These are phyloP conservation scores for Ascochyta fabae DNA, from an alignment of 2,329 filamentous ascomycete genomes.

Conservation along the genomic window DNA sequence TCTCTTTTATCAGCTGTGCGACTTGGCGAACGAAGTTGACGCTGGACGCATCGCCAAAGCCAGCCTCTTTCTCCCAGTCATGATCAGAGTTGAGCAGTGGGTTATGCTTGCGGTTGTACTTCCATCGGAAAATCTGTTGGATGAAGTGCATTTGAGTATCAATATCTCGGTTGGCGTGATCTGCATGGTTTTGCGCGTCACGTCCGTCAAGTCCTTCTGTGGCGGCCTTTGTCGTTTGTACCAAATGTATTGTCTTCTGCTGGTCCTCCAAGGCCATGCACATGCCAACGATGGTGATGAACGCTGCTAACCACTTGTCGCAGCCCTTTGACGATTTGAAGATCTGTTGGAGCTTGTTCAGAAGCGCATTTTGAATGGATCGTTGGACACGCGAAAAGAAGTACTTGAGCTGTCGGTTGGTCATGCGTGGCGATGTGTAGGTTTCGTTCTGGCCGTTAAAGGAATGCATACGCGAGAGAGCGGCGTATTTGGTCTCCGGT, in stretches of 20 bases:
- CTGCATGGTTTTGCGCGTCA: constrained; percentile 44
- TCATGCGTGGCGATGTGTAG: constrained; percentile 54
- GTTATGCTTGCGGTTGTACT: constrained; percentile 54
- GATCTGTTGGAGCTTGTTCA: constrained; percentile 56
- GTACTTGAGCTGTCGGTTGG: constrained; percentile 58
- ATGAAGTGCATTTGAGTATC: constrained; percentile 55
- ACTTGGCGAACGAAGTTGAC: constrained; percentile 49
- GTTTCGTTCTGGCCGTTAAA: constrained; percentile 38
- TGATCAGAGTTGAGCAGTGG: constrained; percentile 48
- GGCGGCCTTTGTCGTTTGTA: constrained; percentile 49
- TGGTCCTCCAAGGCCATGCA: constrained; percentile 57
- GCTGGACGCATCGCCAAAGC: constrained; percentile 43
- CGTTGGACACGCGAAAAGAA: constrained; percentile 55
- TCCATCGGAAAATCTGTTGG: constrained; percentile 55
- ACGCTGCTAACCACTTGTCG: constrained; percentile 55
- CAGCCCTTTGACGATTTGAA: constrained; percentile 54
- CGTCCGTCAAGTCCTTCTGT: constrained; percentile 37
- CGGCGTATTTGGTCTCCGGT: constrained; percentile 46
- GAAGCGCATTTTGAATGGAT: constrained; percentile 50
- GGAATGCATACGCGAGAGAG: constrained; percentile 50
- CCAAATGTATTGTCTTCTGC: constrained; percentile 55
- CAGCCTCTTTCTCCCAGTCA: constrained; percentile 48
- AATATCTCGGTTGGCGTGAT: constrained; percentile 52
- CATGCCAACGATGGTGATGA: constrained; percentile 55
- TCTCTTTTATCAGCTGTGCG: constrained; percentile 50